Base-by-base conservation (phyloP, 1,284 basidiomycete genomes). In the Leucoagaricus sp. region DNA sequence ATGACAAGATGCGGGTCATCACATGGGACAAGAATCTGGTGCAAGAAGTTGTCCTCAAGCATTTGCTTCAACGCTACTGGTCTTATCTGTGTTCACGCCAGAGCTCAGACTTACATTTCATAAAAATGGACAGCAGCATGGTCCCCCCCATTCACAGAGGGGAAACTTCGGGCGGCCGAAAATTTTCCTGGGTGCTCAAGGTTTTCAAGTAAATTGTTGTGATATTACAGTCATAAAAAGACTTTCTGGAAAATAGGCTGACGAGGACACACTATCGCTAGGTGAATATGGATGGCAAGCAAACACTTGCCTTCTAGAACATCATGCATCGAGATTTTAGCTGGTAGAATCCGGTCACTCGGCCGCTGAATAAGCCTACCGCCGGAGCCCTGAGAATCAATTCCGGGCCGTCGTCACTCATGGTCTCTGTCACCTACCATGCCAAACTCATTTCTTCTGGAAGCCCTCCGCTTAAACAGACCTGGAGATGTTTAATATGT, bases 141-240 rank as follows among this genome's bases (percentile, higher is more conserved):
- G 33, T n/a, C 13, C 12, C 33, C 34, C 17, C 15, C 6, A 28
- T 36, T 19, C 25, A 17, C 41, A 56, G 57, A 49, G 66, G 64
- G 58, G 60, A 61, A 65, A 66, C 62, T 50, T 63, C 66, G 63
- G 66, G 55, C 49, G 31, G 13, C 63, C 64, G 62, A 64, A 51
- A 49, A 62, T 66, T 62, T 58, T 54, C 63, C 66, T 60, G 21
- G 2, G 41, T 10, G 28, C 49, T 45, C 25, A n/a, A 29, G 28
- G 13, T n/a, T n/a, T 34, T 9, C 25, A 10, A 12, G 34, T 15
- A 23, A 40, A 10, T 31, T 36, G 23, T 19, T 23, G 31, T 13
- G 40, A 34, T 13, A 15, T 25, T 36, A 26, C 17, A 15, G 21
- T 10, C 17, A 28, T 8, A 6, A 4, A 8, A 15, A 4, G 36